Evolutionary conservation across 2,329 filamentous ascomycete species (phyloP), one percentile per base, ranked within the genome.

Genomic region (Trichoderma oligosporum): DNA sequence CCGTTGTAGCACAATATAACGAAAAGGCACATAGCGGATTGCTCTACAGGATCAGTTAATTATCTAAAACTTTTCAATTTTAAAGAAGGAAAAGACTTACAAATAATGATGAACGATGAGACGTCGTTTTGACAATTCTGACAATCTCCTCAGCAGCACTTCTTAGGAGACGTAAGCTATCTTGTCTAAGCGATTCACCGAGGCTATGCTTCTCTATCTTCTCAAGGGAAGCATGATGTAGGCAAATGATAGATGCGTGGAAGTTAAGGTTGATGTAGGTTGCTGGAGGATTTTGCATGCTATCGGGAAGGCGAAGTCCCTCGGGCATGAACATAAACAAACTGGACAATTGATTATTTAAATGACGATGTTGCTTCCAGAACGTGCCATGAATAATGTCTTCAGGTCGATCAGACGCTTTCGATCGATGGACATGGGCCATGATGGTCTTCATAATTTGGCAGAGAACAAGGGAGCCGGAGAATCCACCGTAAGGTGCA

Each of bases 231-330:
- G 90, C 89, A 70, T 95, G 90, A 67, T 97, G 92, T 4, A 97
- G 77, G 68, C 90, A 95, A 55, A 97, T 96, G 7, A 88, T 83
- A 1, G 89, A 87, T 1, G 91, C 91, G 66, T 97, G 92, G 2
- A 97, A 82, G 66, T 89, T 91, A 77, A 97, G 87, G 62, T 96
- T 96, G 47, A 86, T 79, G 67, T 96, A 92, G 0, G 96, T 80
- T 6, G 90, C 84, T 38, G 89, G 85, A 1, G 87, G 80, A 63
- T 96, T 82, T 35, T 80, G 77, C 52, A 89, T 73, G 12, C 86
- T 85, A 20, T 77, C 73, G 0, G 91, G 90, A 22, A 96, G 73
- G 29, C 89, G 83, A 41, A 96, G 79, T 58, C 83, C 77, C 56
- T 87, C 84, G 0, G 92, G 91, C 7, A 97, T 75, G 27, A 87